Percentiles rank a stretch among this genome's conserved stretches.
phyloP scores from a whole-genome alignment of 169 alveolate genomes.

The Cryptosporidium meleagridis region DNA sequence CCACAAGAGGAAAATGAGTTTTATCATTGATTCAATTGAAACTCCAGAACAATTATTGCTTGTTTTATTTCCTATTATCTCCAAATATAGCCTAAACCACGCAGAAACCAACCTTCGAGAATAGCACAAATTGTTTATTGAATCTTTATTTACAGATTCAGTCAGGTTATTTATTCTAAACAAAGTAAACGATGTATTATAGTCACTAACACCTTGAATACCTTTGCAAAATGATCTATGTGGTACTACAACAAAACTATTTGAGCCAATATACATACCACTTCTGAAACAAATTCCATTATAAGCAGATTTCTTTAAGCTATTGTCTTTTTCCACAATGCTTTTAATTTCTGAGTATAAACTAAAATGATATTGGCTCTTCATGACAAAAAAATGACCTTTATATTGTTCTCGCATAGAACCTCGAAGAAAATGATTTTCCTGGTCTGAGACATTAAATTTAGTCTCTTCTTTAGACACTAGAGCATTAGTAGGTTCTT shows the following conservation, averaged over 20 bases:
- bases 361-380: not conserved
- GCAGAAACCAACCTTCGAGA: constrained; percentile 29
- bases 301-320: not conserved
- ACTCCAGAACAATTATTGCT: not conserved
- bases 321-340: not conserved
- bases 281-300: constrained; percentile 43
- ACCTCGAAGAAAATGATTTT: not conserved
- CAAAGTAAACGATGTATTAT: constrained; percentile 28
- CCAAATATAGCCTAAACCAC: constrained; percentile 34
- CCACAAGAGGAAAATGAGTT: constrained; percentile 27
- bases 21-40: not conserved
- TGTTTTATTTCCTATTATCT: constrained; percentile 27
- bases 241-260: constrained; percentile 30
- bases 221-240: not conserved
- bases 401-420: not conserved
- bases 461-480: not conserved
- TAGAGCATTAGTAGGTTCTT: not conserved
- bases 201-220: not conserved
- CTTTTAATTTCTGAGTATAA: constrained; percentile 6
- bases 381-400: not conserved
- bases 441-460: not conserved
- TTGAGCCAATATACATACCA: constrained; percentile 55
- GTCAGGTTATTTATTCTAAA: constrained; percentile 9
- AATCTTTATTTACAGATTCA: not conserved
- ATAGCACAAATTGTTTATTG: not conserved